A percentile compares a stretch with the other conserved stretches of the same genome.
These are phyloP conservation scores for Backusella tarrabulga DNA, from an alignment of 192 early-diverging fungal genomes.

Conservation along the genomic window DNA sequence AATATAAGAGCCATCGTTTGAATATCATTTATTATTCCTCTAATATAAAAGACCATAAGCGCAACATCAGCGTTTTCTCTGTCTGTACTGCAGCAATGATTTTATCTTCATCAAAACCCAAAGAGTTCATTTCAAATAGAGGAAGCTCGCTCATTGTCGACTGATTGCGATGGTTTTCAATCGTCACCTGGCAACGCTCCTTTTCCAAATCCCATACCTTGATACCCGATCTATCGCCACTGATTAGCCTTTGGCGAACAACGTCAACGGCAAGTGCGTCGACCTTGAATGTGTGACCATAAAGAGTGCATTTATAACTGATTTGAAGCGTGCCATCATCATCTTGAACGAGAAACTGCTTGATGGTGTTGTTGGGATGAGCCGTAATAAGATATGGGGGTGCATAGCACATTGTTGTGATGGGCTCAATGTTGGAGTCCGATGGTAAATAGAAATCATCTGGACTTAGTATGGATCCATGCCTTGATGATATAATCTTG, in stretches of 20 bases:
- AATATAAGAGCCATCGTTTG: background rate
- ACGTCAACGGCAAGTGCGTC: constrained; percentile 46
- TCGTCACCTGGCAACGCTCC: background rate
- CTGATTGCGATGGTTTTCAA: background rate
- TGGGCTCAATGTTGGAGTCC: constrained; percentile 11
- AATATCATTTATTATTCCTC: background rate
- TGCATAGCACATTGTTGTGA: constrained; percentile 35
- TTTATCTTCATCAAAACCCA: constrained; percentile 11
- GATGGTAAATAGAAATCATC: constrained; percentile 6
- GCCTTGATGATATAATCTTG: constrained; percentile 16
- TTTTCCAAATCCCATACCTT: constrained; percentile 46
- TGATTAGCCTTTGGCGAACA: constrained; percentile 35
- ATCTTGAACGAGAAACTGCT: constrained; percentile 38
- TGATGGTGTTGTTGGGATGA: constrained; percentile 48
- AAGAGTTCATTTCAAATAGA: background rate
- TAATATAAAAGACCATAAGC: background rate
- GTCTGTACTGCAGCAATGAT: background rate
- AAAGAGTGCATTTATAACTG: constrained; percentile 40
- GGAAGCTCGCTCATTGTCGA: constrained; percentile 4
- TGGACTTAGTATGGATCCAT: constrained; percentile 9
- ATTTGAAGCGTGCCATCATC: constrained; percentile 13
- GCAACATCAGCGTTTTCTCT: background rate
- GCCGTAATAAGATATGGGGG: constrained; percentile 44
- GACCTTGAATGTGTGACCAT: constrained; percentile 45
- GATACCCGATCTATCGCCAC: constrained; percentile 43